A percentile compares a stretch with the other conserved stretches of the same genome.
Evolutionary conservation across 2,329 filamentous ascomycete species (phyloP).

Genomic region (Pseudogymnoascus sp.): DNA sequence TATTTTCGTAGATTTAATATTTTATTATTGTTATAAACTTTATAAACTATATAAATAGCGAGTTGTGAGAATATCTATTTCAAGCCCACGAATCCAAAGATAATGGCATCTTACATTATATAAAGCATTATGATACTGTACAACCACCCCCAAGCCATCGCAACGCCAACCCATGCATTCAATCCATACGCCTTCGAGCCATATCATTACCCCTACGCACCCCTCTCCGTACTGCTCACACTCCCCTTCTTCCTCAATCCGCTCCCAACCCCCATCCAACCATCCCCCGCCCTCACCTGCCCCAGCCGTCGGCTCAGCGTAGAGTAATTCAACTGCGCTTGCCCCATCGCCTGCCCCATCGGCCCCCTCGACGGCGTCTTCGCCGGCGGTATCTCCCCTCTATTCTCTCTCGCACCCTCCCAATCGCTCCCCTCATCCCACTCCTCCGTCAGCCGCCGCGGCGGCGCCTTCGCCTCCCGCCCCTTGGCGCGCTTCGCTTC

Average conservation of each 20-base stretch:
- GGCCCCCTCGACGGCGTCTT: slow-evolving; percentile 20
- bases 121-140: neutral
- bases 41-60: neutral
- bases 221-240: slow-evolving; percentile 3
- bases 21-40: neutral
- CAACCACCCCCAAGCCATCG: neutral
- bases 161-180: neutral
- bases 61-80: neutral
- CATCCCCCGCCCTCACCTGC: slow-evolving; percentile 24
- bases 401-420: slow-evolving; percentile 21
- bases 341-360: slow-evolving; percentile 16
- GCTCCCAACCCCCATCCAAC: slow-evolving; percentile 22
- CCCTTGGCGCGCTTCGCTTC: slow-evolving; percentile 1
- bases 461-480: slow-evolving; percentile 12
- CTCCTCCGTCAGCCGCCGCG: slow-evolving; percentile 15
- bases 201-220: neutral
- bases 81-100: neutral
- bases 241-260: slow-evolving; percentile 25
- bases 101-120: neutral
- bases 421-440: slow-evolving; percentile 20
- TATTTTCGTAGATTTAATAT: neutral
- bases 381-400: slow-evolving; percentile 14
- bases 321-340: slow-evolving; percentile 22
- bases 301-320: slow-evolving; percentile 24
- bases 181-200: neutral